phyloP scores from a whole-genome alignment of 2,329 filamentous ascomycete genomes.

The Sclerotinia trifoliorum region DNA sequence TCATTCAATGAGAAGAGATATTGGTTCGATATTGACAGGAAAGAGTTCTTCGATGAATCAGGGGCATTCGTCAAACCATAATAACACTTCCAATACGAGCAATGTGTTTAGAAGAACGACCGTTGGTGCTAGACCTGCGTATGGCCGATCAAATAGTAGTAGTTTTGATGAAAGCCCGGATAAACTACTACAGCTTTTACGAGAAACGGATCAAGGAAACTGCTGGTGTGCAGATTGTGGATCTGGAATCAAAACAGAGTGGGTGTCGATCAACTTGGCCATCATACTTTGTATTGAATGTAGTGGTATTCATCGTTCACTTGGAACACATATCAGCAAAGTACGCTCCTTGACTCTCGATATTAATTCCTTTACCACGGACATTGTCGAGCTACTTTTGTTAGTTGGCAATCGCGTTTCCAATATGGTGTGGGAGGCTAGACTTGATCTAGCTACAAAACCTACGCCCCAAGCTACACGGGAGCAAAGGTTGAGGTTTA shows the following conservation, averaged over 20 bases:
- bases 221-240: conserved; percentile 93
- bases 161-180: conserved; percentile 80
- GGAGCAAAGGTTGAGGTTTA: conserved; percentile 90
- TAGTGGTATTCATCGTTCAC: conserved; percentile 91
- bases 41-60: conserved; percentile 73
- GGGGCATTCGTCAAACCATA: conserved; percentile 47
- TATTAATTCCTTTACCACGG: conserved; percentile 92
- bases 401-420: conserved; percentile 91
- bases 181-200: conserved; percentile 80
- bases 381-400: conserved; percentile 91
- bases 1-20: conserved; percentile 71
- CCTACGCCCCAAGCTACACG: conserved; percentile 74
- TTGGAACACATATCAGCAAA: conserved; percentile 97
- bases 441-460: conserved; percentile 68
- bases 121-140: conserved; percentile 80
- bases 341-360: conserved; percentile 92
- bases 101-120: conserved; percentile 82
- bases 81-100: conserved; percentile 41
- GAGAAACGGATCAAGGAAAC: conserved; percentile 89
- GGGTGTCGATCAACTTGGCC: conserved; percentile 97
- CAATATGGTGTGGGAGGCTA: conserved; percentile 96
- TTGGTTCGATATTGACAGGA: conserved; percentile 87
- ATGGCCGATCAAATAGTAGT: conserved; percentile 66
- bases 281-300: conserved; percentile 98
- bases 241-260: conserved; percentile 89